Evolutionary conservation across 306 rosid species (phyloP), one percentile per base, ranked within the genome.

Genomic region (Phaseolus lunatus): DNA sequence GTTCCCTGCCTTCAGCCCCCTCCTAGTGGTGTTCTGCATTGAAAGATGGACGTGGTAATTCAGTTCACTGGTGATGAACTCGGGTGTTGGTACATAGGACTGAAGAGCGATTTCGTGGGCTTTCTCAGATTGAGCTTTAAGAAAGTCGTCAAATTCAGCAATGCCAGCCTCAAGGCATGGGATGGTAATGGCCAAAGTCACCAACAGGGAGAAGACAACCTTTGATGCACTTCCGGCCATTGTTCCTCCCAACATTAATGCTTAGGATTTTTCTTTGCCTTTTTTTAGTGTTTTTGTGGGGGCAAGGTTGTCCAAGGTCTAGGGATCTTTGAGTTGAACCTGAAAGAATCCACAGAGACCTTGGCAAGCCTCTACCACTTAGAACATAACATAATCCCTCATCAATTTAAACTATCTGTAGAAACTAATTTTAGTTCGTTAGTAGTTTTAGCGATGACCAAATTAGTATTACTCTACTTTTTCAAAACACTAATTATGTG

Each of bases 101-200:
- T 31, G 5, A 4, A 31, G 35, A 5, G 35, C 35, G 5, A 31
- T 31, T 31, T 31, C 4, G 1, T 31, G 35, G 5, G 35, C 35
- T 31, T 31, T 7, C 35, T 31, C 35, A 31, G 4, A 5, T 70
- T 48, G 64, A 0, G 6, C 26, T 15, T 10, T 70, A 0, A 78
- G 54, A 59, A 8, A 70, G 10, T 70, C 82, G 48, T 78, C 82
- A 23, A 45, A 22, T 31, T 70, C 72, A 70, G 2, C 77, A 78
- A 78, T 58, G 4, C 65, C 77, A 48, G 71, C 77, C 44, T 78
- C 72, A 70, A 70, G 70, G 70, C 82, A 69, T 78, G 82, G 77
- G 61, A 78, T 58, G 45, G 20, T 59, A 70, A 48, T 23, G 72
- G 71, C n/a, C 16, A 58, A 35, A 58, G 44, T 33, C 9, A 35